A percentile compares a stretch with the other conserved stretches of the same genome.
phyloP scores from a whole-genome alignment of 2,329 filamentous ascomycete genomes.

The Rutstroemia sydowiana region DNA sequence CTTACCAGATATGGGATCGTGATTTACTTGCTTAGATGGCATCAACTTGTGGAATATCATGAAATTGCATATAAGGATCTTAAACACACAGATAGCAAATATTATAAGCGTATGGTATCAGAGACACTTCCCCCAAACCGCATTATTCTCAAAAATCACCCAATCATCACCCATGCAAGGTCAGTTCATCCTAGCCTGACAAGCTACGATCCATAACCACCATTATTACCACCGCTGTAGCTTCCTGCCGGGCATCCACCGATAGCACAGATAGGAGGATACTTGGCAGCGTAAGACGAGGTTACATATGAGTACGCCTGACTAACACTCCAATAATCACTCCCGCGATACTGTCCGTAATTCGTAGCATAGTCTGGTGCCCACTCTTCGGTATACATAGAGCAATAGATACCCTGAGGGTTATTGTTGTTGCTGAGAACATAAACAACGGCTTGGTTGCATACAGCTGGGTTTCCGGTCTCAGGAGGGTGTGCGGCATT shows the following conservation, averaged over 20 bases:
- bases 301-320: constrained; percentile 1
- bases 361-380: constrained; percentile 21
- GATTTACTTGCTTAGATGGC: no score
- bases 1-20: no score
- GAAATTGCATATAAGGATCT: no score
- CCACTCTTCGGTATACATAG: constrained; percentile 24
- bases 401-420: constrained; percentile 33
- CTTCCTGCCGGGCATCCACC: neutral
- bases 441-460: constrained; percentile 34
- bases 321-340: constrained; percentile 2
- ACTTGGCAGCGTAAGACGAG: neutral
- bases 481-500: constrained; percentile 27
- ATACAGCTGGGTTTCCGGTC: constrained; percentile 29
- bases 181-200: no score
- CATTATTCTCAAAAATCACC: neutral
- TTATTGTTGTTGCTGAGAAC: constrained; percentile 30
- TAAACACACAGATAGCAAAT: no score
- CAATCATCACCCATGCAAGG: neutral
- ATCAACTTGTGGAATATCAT: no score
- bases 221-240: neutral
- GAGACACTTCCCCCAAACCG: no score
- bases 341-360: constrained; percentile 16
- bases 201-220: neutral
- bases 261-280: neutral
- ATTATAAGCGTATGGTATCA: no score